phyloP scores from a whole-genome alignment of 768 basidiomycete species.

The Lepiota brunneoincarnata region DNA sequence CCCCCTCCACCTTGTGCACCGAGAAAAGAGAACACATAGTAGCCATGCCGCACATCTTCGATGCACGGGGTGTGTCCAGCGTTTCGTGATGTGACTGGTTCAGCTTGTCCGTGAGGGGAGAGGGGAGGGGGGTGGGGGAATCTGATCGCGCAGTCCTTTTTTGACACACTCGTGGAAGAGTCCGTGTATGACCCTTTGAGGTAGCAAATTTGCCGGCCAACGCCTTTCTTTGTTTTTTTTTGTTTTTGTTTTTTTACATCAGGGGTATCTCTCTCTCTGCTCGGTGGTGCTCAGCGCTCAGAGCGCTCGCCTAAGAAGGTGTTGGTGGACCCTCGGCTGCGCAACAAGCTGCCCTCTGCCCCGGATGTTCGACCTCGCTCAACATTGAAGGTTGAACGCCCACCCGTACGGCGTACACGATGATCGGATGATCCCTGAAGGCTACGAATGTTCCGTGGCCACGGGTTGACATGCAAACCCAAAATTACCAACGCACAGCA shows the following conservation, averaged over 20 bases:
- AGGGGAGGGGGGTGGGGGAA: too few species aligned
- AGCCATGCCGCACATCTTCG: background rate
- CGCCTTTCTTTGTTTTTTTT: too few species aligned
- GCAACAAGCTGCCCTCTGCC: too few species aligned
- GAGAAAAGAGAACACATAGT: background rate
- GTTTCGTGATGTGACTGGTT: background rate
- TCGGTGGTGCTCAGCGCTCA: too few species aligned
- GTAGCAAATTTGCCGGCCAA: background rate
- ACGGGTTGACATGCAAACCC: background rate
- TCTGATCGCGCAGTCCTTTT: background rate
- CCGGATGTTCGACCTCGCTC: background rate
- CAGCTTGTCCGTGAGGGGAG: background rate
- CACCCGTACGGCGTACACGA: slow-evolving; percentile 5
- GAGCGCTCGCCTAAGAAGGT: too few species aligned
- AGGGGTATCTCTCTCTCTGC: too few species aligned
- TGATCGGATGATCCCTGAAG: slow-evolving; percentile 15
- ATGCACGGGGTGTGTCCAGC: too few species aligned
- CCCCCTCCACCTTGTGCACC: background rate
- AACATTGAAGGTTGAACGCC: too few species aligned
- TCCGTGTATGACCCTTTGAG: slow-evolving; percentile 8
- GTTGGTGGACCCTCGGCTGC: slow-evolving; percentile 9
- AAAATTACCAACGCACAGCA: background rate
- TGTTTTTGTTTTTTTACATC: too few species aligned
- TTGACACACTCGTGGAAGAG: slow-evolving; percentile 6
- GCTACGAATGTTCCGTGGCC: slow-evolving; percentile 24